Base-by-base conservation (phyloP, 129 eudicot species). In the Flaveria bidentis region DNA sequence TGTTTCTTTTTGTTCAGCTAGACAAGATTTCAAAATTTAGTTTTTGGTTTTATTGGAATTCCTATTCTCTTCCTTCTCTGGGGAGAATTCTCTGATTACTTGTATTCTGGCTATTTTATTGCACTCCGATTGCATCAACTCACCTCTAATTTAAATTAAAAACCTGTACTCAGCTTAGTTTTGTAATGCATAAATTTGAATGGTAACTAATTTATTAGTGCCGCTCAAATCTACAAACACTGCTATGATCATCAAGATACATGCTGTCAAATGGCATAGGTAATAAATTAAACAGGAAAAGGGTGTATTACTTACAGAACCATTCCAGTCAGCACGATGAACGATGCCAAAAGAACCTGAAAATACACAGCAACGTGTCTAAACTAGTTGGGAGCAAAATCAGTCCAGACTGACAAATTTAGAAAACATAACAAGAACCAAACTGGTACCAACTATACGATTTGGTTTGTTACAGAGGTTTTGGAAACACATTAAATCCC, bases 301-400 rank as follows among this genome's bases (percentile, higher is more conserved):
- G 80, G 58, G 51, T n/a, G 57, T 63, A 74, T 26, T 56, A 79
- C 97, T 92, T 87, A 92, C 97, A 78, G 87, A 82, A n/a, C 96
- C 96, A 82, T 87, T 76, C 97, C 97, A 89, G 71, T 89, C 96
- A 65, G 97, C 97, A 75, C 92, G 97, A 79, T 92, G 97, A 71
- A 92, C 97, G 51, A 91, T 82, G 66, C 97, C 97, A 92, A 92
- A 92, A 47, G 97, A 92, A 80, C 97, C 97, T 92, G 92, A 73
- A 76, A 85, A 76, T n/a, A 41, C 33, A 73, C 15, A 44, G 33
- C 25, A 16, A 69, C 62, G 57, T 52, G 68, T 62, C 20, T 28
- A 62, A 28, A 62, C 28, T 28, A 62, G 67, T 62, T 14, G 67
- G 18, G 18, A 14, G 11, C 10, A 62, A 53, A 62, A 28, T 15